Conservation (phyloP, 345 rosid species). For the Eucalyptus dawsonii region DNA sequence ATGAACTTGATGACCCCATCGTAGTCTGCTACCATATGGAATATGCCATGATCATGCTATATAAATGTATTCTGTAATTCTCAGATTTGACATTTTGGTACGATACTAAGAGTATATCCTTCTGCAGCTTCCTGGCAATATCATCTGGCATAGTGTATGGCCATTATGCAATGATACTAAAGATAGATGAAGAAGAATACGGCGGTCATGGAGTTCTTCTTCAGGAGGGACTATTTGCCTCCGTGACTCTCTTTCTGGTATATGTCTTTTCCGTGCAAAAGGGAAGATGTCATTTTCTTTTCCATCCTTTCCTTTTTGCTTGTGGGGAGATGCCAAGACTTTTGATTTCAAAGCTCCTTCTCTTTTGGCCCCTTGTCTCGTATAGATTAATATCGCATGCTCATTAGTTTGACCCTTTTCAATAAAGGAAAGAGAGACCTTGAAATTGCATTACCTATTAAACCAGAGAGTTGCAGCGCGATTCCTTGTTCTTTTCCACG, state of each 20-base stretch:
- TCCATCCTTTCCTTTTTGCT: neutral
- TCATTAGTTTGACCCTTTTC: neutral
- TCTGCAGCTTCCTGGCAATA: slow-evolving; percentile 53
- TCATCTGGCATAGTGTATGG: slow-evolving; percentile 69
- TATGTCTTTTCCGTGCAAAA: neutral
- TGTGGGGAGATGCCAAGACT: neutral
- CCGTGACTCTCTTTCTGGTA: slow-evolving; percentile 85
- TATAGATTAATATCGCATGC: neutral
- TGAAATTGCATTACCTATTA: neutral
- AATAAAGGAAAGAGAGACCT: neutral
- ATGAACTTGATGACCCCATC: neutral
- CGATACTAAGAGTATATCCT: neutral
- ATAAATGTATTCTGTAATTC: neutral
- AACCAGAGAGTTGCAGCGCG: neutral
- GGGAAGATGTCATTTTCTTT: neutral
- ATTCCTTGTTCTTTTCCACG: neutral
- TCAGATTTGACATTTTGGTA: neutral
- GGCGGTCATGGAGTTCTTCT: slow-evolving; percentile 92
- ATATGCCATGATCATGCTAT: neutral
- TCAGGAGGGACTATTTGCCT: slow-evolving; percentile 93
- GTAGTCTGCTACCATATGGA: neutral
- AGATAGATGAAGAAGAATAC: slow-evolving; percentile 84
- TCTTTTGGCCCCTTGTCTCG: neutral
- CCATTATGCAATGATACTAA: slow-evolving; percentile 66
- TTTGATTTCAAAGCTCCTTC: neutral